Evolutionary conservation across 163 green algal species (phyloP).

Genomic region (Chlamydomonas reinhardtii): DNA sequence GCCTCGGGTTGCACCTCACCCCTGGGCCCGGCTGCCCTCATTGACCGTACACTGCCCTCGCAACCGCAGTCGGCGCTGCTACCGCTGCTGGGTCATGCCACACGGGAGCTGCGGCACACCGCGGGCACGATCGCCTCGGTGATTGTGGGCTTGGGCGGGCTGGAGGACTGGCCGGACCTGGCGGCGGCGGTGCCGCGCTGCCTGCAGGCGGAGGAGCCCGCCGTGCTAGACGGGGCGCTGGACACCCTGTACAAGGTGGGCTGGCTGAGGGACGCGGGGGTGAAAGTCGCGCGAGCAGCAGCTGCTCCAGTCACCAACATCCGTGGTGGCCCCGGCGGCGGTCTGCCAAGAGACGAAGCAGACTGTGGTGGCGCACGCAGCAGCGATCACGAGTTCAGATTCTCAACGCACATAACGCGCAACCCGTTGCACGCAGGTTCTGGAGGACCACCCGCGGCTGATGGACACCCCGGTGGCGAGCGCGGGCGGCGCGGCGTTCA

Average conservation of each 20-base stretch:
- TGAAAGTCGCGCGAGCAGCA: not conserved
- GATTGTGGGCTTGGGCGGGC: conserved; percentile 72
- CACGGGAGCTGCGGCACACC: conserved; percentile 67
- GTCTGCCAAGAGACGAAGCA: too few relatives aligned
- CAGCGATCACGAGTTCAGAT: too few relatives aligned
- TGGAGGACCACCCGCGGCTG: conserved; percentile 79
- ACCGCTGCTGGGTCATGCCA: conserved; percentile 68
- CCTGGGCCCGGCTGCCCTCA: too few relatives aligned
- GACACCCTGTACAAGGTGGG: conserved; percentile 91
- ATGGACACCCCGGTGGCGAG: conserved; percentile 62
- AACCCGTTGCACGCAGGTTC: conserved; percentile 24
- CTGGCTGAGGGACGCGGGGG: too few relatives aligned
- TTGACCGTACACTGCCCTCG: too few relatives aligned
- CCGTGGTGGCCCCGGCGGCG: too few relatives aligned
- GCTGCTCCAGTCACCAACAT: too few relatives aligned
- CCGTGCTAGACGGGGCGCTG: conserved; percentile 85
- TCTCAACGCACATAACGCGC: too few relatives aligned
- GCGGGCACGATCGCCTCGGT: conserved; percentile 80
- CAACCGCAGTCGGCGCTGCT: conserved; percentile 73
- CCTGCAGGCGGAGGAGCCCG: conserved; percentile 73
- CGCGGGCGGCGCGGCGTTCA: conserved; percentile 17
- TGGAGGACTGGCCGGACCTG: conserved; percentile 87
- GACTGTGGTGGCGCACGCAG: too few relatives aligned
- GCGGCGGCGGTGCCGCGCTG: conserved; percentile 71
- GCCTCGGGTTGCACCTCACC: too few relatives aligned